Conservation (phyloP, 2,329 filamentous ascomycete genomes). For the Cryphonectria naterciae region DNA sequence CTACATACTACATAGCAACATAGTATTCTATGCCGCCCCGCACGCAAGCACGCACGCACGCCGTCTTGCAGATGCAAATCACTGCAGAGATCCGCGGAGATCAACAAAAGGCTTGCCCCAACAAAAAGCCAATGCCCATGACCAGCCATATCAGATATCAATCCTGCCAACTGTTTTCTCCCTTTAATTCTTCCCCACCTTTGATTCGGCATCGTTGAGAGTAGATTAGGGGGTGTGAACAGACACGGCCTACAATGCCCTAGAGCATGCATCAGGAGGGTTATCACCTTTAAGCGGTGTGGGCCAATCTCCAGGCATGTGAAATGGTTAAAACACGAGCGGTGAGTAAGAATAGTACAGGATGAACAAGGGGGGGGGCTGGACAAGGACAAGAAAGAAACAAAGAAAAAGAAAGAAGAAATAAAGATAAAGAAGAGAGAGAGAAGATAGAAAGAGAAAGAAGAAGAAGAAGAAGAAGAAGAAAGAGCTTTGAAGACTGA, state of each 20-base stretch:
- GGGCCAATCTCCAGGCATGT: not conserved
- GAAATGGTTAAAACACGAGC: not conserved
- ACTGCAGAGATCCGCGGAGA: constrained; percentile 1
- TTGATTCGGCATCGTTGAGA: not conserved
- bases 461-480: not conserved
- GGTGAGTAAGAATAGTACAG: not conserved
- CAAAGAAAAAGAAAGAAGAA: not conserved
- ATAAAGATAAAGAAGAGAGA: not conserved
- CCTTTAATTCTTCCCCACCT: not conserved
- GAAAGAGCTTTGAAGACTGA: not conserved
- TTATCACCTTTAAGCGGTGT: not conserved
- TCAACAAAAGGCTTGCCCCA: not conserved
- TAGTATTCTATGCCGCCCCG: too few relatives aligned
- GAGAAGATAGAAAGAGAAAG: not conserved
- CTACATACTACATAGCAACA: too few relatives aligned
- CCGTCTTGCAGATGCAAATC: not conserved
- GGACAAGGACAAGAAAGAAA: too few relatives aligned
- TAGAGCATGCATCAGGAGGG: not conserved
- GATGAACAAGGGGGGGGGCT: too few relatives aligned
- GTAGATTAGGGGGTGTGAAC: not conserved
- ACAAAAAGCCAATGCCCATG: not conserved
- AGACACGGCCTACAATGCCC: not conserved
- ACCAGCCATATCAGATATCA: not conserved
- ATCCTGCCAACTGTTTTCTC: not conserved
- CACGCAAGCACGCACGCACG: not conserved